A percentile compares a stretch with the other conserved stretches of the same genome.
Conservation (phyloP, 169 alveolate species). For the Theileria sp. region DNA sequence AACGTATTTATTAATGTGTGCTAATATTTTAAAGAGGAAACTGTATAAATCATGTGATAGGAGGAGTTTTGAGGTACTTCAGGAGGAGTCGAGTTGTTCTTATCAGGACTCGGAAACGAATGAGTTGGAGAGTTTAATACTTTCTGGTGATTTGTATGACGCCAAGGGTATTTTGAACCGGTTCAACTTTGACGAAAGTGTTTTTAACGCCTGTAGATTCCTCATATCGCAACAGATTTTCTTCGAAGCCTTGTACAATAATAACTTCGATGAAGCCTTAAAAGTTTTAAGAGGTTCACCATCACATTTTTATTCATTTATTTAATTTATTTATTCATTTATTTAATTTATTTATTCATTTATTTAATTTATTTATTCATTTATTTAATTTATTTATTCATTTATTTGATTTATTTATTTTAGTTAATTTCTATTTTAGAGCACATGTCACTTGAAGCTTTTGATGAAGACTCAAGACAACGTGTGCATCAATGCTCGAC, state of each 20-base stretch:
- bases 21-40: too few species aligned
- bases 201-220: conserved; percentile 67
- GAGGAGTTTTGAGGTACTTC: conserved; percentile 61
- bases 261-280: conserved; percentile 64
- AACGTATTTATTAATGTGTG: neutral
- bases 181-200: conserved; percentile 40
- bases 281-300: conserved; percentile 62
- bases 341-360: too few species aligned
- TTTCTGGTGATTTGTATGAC: conserved; percentile 58
- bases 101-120: conserved; percentile 59
- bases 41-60: conserved; percentile 5
- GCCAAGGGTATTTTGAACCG: conserved; percentile 57
- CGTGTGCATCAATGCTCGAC: conserved; percentile 50
- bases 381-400: neutral
- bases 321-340: neutral
- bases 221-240: conserved; percentile 71
- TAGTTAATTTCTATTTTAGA: conserved; percentile 18
- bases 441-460: conserved; percentile 43
- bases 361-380: conserved; percentile 5
- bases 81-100: conserved; percentile 64
- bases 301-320: neutral
- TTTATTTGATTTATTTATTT: too few species aligned
- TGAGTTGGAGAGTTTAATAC: conserved; percentile 59
- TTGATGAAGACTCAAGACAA: conserved; percentile 54
- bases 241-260: conserved; percentile 61